Base-by-base conservation (phyloP, 2,329 filamentous ascomycete genomes). In the Colletotrichum liaoningense region DNA sequence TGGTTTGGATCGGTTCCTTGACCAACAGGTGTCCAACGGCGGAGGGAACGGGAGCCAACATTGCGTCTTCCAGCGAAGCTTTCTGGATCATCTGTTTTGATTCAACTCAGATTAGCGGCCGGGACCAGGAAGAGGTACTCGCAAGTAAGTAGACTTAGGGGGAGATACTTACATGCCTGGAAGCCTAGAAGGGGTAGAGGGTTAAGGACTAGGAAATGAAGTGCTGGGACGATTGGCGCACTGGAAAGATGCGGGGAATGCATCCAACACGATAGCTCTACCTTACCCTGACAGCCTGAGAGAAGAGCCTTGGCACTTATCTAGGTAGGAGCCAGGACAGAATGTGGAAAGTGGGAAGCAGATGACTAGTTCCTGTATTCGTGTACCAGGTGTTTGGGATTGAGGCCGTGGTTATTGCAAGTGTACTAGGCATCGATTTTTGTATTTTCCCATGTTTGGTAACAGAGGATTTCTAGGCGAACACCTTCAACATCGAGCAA, bases 61-160 rank as follows among this genome's bases (percentile, higher is more conserved):
- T 56, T 46, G 46, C 33, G 38, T 24, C 28, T 54, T 35, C 52
- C 33, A 70, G 28, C 9, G 56, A 73, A 66, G 71, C 71, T 73
- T 73, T 63, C 62, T 30, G 70, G 42, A 64, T 69, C 69, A 35
- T 69, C 38, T 64, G 54, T 64, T 66, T 60, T 56, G 60, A 26
- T 65, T 66, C n/a, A 62, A 66, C 71, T 64, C 28, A 28, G 42
- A 49, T 58, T 69, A 64, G 70, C 66, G 70, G 66, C 66, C 33
- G 33, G 55, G 66, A 65, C 70, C 42, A 28, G 54, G 67, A 65
- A 65, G 56, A 22, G 67, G 28, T 38, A 46, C 46, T 64, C 33
- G 30, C 60, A 30, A 55, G 26, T 24, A 22, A 54, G 38, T n/a
- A 49, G 46, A 33, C 46, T 64, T 24, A 11, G 16, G 26, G 54